phyloP scores from a whole-genome alignment of 805 yeast genomes.

The Cyberlindnera veronae region DNA sequence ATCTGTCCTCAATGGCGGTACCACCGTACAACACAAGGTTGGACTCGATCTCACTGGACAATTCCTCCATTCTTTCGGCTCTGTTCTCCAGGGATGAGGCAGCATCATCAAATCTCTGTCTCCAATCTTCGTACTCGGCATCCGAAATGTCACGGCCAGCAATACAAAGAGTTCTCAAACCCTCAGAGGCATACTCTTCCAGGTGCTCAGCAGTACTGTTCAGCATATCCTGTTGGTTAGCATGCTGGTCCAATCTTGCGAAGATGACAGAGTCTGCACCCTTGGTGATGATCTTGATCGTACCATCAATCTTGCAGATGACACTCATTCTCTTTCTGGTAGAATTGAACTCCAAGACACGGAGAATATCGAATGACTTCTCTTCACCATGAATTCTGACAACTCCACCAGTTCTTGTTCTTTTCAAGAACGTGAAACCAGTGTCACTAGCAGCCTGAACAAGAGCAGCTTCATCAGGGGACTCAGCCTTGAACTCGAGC shows the following conservation, averaged over 20 bases:
- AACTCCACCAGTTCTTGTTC: constrained; percentile 64
- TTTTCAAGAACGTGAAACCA: constrained; percentile 65
- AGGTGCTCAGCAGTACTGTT: constrained; percentile 67
- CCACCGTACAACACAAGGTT: constrained; percentile 70
- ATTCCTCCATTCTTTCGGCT: constrained; percentile 69
- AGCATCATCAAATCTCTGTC: constrained; percentile 57
- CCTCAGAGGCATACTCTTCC: constrained; percentile 79
- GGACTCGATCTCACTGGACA: constrained; percentile 69
- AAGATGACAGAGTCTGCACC: constrained; percentile 84
- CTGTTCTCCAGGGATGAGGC: constrained; percentile 60
- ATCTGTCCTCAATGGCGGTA: constrained; percentile 81
- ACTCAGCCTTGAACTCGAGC: constrained; percentile 64
- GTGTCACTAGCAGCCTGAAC: constrained; percentile 77
- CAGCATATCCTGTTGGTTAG: constrained; percentile 45
- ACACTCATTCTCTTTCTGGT: constrained; percentile 87
- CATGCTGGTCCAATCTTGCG: constrained; percentile 48
- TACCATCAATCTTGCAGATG: constrained; percentile 58
- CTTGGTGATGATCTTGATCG: constrained; percentile 65
- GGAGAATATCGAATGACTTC: constrained; percentile 66
- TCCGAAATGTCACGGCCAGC: constrained; percentile 66
- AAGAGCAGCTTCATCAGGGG: constrained; percentile 87
- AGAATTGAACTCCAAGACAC: constrained; percentile 72
- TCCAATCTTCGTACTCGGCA: constrained; percentile 63
- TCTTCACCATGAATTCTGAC: constrained; percentile 65
- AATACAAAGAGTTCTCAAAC: constrained; percentile 76